phyloP scores from a whole-genome alignment of 345 rosid genomes.

The Alliaria petiolata region DNA sequence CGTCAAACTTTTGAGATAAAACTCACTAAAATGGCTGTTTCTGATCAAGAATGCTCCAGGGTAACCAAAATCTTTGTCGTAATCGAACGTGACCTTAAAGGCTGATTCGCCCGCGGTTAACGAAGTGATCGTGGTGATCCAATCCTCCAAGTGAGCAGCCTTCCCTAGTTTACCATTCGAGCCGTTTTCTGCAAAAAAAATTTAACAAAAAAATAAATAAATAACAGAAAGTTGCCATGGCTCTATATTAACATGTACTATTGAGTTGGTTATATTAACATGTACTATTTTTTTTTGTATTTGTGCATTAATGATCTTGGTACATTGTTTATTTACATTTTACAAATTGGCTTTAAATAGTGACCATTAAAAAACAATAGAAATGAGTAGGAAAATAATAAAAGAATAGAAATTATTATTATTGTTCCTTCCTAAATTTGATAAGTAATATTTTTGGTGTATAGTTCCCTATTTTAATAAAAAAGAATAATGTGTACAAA shows the following conservation, averaged over 20 bases:
- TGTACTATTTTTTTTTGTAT: background rate
- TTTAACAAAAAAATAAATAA: background rate
- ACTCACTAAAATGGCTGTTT: slow-evolving; percentile 61
- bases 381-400: no score
- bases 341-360: no score
- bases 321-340: background rate
- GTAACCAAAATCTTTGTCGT: slow-evolving; percentile 49
- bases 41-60: slow-evolving; percentile 67
- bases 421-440: no score
- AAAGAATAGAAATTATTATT: no score
- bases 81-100: slow-evolving; percentile 49
- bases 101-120: slow-evolving; percentile 47
- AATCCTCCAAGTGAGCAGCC: slow-evolving; percentile 52
- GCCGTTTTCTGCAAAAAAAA: slow-evolving; percentile 27
- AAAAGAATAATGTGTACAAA: no score
- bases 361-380: no score
- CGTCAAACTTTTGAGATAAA: slow-evolving; percentile 62
- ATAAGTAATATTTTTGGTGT: no score
- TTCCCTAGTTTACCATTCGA: slow-evolving; percentile 53
- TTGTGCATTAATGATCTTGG: background rate
- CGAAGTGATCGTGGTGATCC: slow-evolving; percentile 33
- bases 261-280: background rate
- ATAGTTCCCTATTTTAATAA: no score
- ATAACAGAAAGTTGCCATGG: background rate
- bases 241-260: background rate